Percentiles rank a stretch among this genome's conserved stretches.
These are phyloP conservation scores for Penicillium crustosum DNA, from an alignment of 2,329 filamentous ascomycete species.

Conservation along the genomic window DNA sequence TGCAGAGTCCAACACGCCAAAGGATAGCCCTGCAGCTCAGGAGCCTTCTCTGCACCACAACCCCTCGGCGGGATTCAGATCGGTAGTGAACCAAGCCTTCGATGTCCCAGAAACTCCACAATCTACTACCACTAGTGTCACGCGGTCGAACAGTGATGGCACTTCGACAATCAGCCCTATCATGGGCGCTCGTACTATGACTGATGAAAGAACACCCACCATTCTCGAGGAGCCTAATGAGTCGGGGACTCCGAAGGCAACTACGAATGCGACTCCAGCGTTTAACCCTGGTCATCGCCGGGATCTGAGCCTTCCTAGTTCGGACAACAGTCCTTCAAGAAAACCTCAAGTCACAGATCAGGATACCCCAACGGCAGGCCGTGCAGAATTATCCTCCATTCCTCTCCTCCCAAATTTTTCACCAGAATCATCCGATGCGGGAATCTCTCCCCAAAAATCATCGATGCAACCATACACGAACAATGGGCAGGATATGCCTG, in stretches of 20 bases:
- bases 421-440: conserved; percentile 12
- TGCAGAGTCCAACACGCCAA: conserved; percentile 15
- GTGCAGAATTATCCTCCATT: conserved; percentile 46
- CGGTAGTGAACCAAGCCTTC: conserved; percentile 66
- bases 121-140: conserved; percentile 55
- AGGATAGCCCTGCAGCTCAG: conserved; percentile 12
- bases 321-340: conserved; percentile 61
- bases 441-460: conserved; percentile 3
- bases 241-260: conserved; percentile 23
- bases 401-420: conserved; percentile 27
- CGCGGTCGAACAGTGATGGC: conserved; percentile 61
- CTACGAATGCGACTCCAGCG: conserved; percentile 29
- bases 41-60: conserved; percentile 50
- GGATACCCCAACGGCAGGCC: conserved; percentile 43
- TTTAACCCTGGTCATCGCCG: conserved; percentile 58
- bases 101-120: conserved; percentile 57
- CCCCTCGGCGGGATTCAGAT: conserved; percentile 56
- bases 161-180: conserved; percentile 66
- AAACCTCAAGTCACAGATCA: conserved; percentile 54
- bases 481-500: conserved; percentile 26
- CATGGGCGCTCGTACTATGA: conserved; percentile 48
- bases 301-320: conserved; percentile 59
- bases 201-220: conserved; percentile 50
- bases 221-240: conserved; percentile 56
- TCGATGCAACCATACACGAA: conserved; percentile 9